These are phyloP conservation scores for Hypoxylon sp. DNA, from an alignment of 2,329 filamentous ascomycete species.

Conservation along the genomic window DNA sequence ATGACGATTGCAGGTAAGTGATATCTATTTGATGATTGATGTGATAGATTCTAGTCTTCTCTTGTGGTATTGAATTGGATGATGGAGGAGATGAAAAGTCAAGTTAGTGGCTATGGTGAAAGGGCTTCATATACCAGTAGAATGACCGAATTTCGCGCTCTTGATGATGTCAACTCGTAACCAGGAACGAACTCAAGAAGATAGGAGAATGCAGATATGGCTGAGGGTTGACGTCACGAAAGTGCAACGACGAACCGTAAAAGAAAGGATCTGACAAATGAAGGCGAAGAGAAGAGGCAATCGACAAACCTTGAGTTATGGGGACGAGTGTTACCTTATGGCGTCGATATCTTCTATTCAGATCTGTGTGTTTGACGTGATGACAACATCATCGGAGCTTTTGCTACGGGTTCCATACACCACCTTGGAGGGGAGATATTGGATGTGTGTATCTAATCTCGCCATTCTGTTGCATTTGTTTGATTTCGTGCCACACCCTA, in stretches of 20 bases:
- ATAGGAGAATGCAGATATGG: not conserved
- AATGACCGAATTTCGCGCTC: not conserved
- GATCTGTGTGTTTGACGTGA: conserved; percentile 17
- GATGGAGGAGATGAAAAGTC: not conserved
- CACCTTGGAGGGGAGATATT: too few species aligned
- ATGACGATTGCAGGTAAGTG: too few species aligned
- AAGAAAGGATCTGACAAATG: conserved; percentile 6
- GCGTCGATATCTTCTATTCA: not conserved
- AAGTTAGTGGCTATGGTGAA: too few species aligned
- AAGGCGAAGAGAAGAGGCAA: conserved; percentile 1
- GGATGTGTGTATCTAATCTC: too few species aligned
- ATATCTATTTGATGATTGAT: too few species aligned
- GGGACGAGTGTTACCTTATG: conserved; percentile 1
- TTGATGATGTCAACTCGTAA: conserved; percentile 27
- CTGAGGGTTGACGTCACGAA: conserved; percentile 26
- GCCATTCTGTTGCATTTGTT: too few species aligned
- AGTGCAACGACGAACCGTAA: conserved; percentile 5
- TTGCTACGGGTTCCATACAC: conserved; percentile 20
- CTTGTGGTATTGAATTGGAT: too few species aligned
- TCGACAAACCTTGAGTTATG: conserved; percentile 15
- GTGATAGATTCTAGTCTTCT: too few species aligned
- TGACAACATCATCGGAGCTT: conserved; percentile 31
- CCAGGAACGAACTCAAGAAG: conserved; percentile 3
- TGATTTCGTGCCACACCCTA: too few species aligned
- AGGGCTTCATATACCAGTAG: conserved; percentile 22